These are phyloP conservation scores for Podospora fimiseda DNA, from an alignment of 495 filamentous ascomycete genomes.

Conservation along the genomic window DNA sequence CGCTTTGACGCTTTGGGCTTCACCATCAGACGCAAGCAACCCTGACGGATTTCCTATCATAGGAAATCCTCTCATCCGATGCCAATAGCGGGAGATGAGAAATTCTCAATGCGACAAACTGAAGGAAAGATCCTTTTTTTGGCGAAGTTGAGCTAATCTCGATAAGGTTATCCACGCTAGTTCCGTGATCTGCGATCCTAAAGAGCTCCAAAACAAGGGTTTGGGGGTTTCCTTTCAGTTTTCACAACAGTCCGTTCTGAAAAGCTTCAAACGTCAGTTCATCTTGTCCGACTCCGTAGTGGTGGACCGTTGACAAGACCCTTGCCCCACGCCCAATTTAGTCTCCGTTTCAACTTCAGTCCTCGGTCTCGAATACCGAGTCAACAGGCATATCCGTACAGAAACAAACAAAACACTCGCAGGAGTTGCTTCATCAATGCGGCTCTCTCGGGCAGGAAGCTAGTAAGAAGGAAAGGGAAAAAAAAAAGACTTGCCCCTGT, in stretches of 20 bases:
- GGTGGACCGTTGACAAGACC: too few species aligned
- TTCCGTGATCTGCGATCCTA: not conserved
- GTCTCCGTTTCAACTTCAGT: too few species aligned
- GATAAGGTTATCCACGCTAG: not conserved
- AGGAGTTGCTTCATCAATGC: not conserved
- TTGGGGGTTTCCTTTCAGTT: not conserved
- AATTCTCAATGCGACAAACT: too few species aligned
- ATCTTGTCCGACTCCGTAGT: not conserved
- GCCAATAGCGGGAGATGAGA: not conserved
- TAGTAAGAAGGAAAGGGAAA: not conserved
- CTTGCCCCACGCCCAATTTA: too few species aligned
- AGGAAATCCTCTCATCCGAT: not conserved
- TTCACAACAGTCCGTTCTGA: too few species aligned
- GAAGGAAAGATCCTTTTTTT: too few species aligned
- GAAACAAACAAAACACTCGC: not conserved
- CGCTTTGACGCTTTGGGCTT: not conserved
- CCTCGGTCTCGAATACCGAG: too few species aligned
- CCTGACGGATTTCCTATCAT: not conserved
- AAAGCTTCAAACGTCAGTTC: not conserved
- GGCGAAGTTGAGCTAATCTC: too few species aligned
- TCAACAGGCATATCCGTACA: too few species aligned
- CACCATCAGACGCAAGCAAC: not conserved
- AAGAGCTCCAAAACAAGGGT: not conserved
- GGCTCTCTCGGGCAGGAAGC: not conserved
- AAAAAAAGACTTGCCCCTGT: not conserved